Evolutionary conservation across 2,329 filamentous ascomycete genomes (phyloP).

Genomic region (Aschersonia sp.): DNA sequence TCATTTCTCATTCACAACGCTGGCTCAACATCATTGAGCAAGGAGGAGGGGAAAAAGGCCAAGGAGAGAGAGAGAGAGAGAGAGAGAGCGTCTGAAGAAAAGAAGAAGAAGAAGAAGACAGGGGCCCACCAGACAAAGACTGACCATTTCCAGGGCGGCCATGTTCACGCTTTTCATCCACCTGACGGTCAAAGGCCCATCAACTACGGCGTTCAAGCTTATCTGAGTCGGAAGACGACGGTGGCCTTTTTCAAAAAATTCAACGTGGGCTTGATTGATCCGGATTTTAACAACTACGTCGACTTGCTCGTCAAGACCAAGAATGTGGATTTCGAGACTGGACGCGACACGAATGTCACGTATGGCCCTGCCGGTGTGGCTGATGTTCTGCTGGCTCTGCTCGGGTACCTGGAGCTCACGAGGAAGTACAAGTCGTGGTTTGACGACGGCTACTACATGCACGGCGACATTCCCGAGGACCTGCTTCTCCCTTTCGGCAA

Average conservation of each 20-base stretch:
- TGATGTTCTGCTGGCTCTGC: background rate
- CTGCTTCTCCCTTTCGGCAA: conserved; percentile 1
- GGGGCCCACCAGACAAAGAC: background rate
- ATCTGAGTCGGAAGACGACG: background rate
- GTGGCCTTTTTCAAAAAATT: background rate
- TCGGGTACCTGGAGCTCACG: background rate
- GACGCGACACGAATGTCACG: background rate
- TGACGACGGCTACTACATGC: background rate
- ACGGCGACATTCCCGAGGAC: background rate
- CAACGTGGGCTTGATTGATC: background rate
- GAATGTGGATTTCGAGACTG: background rate
- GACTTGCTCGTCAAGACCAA: background rate
- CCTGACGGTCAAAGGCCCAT: background rate
- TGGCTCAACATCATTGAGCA: background rate
- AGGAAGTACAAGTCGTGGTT: background rate
- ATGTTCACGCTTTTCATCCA: background rate
- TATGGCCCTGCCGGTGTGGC: background rate
- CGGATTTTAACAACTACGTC: background rate
- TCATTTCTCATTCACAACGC: background rate
- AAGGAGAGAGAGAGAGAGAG: background rate
- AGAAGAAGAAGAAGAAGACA: too few relatives aligned
- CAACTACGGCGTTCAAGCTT: background rate
- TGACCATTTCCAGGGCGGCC: background rate
- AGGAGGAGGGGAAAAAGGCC: background rate
- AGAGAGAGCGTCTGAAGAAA: background rate